phyloP scores from a whole-genome alignment of 2,329 filamentous ascomycete genomes.

The Chaetomiaceae sp. region DNA sequence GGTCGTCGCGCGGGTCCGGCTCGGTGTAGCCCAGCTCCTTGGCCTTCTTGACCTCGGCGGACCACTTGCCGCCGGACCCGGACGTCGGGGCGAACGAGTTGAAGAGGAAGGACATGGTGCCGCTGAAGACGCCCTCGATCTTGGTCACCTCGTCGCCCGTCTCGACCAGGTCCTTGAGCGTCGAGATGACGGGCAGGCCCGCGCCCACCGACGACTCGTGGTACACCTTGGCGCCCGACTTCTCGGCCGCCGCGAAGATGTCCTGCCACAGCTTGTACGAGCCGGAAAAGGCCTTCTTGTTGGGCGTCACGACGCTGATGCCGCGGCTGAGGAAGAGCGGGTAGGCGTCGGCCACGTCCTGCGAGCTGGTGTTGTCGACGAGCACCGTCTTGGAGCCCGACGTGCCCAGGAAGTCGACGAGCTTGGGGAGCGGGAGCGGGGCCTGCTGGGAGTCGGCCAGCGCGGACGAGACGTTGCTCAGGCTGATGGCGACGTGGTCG shows the following conservation, averaged over 20 bases:
- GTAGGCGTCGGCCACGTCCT: conserved; percentile 78
- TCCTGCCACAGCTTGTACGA: conserved; percentile 77
- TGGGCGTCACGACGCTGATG: conserved; percentile 89
- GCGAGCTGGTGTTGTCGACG: conserved; percentile 93
- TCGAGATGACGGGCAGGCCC: conserved; percentile 88
- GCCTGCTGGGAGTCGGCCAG: conserved; percentile 61
- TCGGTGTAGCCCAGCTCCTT: conserved; percentile 92
- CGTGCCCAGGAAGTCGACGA: conserved; percentile 71
- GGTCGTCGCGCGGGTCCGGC: conserved; percentile 78
- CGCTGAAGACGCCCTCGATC: conserved; percentile 96
- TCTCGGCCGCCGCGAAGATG: conserved; percentile 71
- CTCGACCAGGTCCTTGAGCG: conserved; percentile 86
- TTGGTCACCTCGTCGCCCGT: conserved; percentile 88
- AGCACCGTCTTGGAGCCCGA: conserved; percentile 77
- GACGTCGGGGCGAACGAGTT: conserved; percentile 88
- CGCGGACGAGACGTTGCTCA: conserved; percentile 56
- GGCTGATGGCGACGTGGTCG: conserved; percentile 64
- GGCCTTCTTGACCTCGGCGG: conserved; percentile 83
- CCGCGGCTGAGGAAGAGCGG: conserved; percentile 75
- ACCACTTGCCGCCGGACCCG: conserved; percentile 76
- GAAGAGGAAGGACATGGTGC: conserved; percentile 97
- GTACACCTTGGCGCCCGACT: conserved; percentile 76
- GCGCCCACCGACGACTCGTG: conserved; percentile 95
- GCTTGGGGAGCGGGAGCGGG: conserved; percentile 63
- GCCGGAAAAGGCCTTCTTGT: conserved; percentile 96